Conservation (phyloP, 2,329 filamentous ascomycete genomes). For the Cladosporium sp. region DNA sequence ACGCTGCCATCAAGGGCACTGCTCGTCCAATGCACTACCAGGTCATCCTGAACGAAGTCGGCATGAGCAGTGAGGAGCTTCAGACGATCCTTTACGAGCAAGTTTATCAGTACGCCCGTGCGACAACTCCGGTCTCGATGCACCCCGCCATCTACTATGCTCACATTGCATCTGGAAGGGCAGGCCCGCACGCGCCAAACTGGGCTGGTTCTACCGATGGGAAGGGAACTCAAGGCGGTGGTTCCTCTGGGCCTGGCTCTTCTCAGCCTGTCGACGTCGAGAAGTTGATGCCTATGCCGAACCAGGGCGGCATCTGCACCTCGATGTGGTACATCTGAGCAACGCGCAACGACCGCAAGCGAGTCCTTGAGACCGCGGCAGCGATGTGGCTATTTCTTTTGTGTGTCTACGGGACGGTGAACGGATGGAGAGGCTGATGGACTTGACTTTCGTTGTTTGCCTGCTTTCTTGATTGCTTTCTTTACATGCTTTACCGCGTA, state of each 20-base stretch:
- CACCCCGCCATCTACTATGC: constrained; percentile 94
- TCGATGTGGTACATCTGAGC: constrained; percentile 53
- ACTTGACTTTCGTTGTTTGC: not conserved
- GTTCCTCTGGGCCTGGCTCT: constrained; percentile 18
- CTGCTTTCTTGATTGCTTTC: not conserved
- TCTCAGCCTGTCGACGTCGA: constrained; percentile 29
- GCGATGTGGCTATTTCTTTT: not conserved
- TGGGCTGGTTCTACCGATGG: constrained; percentile 24
- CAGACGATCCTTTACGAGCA: constrained; percentile 93
- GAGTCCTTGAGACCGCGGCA: not conserved
- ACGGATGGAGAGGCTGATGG: not conserved
- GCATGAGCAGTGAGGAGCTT: constrained; percentile 65
- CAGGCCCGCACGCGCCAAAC: constrained; percentile 68
- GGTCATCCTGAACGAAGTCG: constrained; percentile 79
- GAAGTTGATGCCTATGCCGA: constrained; percentile 44
- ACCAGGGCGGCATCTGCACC: constrained; percentile 41
- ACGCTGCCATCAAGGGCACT: constrained; percentile 88
- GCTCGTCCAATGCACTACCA: constrained; percentile 84
- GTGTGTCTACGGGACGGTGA: not conserved
- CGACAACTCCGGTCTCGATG: constrained; percentile 86
- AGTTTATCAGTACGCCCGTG: constrained; percentile 85
- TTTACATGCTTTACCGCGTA: not conserved
- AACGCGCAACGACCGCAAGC: not conserved
- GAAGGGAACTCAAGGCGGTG: constrained; percentile 23
- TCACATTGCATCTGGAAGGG: constrained; percentile 81